phyloP scores from a whole-genome alignment of 352 stramenopile genomes.

The Phytophthora aleatoria region DNA sequence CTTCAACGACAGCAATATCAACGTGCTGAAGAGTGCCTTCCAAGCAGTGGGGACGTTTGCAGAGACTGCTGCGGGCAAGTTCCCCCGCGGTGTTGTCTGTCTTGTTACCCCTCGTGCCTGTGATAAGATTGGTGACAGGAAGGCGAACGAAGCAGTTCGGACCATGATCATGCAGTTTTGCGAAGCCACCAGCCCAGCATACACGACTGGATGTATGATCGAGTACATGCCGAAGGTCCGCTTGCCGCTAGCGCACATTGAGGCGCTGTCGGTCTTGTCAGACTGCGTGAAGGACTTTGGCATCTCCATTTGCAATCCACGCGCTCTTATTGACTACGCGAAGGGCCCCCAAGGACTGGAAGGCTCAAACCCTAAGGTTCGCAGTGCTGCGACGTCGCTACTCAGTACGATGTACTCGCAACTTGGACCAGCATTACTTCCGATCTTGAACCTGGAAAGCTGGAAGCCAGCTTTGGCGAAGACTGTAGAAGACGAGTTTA shows the following conservation, averaged over 20 bases:
- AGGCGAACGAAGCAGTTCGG: slow-evolving; percentile 70
- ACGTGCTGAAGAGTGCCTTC: slow-evolving; percentile 86
- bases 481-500: slow-evolving; percentile 82
- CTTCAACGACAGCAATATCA: slow-evolving; percentile 91
- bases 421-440: slow-evolving; percentile 75
- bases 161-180: slow-evolving; percentile 81
- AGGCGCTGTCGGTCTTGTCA: slow-evolving; percentile 63
- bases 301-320: slow-evolving; percentile 67
- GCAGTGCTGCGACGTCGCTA: slow-evolving; percentile 63
- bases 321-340: slow-evolving; percentile 72
- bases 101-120: slow-evolving; percentile 66
- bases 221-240: slow-evolving; percentile 82
- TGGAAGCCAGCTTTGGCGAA: slow-evolving; percentile 84
- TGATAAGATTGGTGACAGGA: slow-evolving; percentile 86
- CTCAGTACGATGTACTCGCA: slow-evolving; percentile 86
- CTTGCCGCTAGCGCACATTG: slow-evolving; percentile 74
- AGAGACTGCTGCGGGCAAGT: slow-evolving; percentile 58
- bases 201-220: slow-evolving; percentile 80
- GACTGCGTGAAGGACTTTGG: slow-evolving; percentile 85
- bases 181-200: slow-evolving; percentile 73
- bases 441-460: slow-evolving; percentile 80
- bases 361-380: slow-evolving; percentile 81
- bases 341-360: slow-evolving; percentile 80
- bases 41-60: slow-evolving; percentile 80
- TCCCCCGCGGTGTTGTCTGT: slow-evolving; percentile 77